Conservation (phyloP, 192 early-diverging fungal species). For the Backusella parvicylindrica region DNA sequence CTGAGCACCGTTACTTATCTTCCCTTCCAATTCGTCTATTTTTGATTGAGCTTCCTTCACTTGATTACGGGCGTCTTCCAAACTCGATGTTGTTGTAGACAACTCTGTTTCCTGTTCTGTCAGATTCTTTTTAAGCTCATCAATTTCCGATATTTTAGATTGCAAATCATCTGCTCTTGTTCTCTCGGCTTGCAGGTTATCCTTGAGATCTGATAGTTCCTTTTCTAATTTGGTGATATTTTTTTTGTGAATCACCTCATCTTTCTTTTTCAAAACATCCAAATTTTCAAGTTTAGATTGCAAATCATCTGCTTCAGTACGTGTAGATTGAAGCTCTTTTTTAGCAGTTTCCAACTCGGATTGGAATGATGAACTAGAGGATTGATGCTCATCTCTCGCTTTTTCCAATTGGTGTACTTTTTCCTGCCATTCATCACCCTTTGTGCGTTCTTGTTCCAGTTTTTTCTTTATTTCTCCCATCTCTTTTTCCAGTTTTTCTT, state of each 20-base stretch:
- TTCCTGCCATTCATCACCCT: neutral
- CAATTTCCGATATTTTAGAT: neutral
- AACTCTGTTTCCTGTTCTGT: neutral
- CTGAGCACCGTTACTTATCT: neutral
- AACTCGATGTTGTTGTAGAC: neutral
- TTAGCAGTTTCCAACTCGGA: neutral
- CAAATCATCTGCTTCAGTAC: neutral
- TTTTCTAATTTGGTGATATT: neutral
- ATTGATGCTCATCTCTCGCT: neutral
- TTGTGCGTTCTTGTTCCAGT: neutral
- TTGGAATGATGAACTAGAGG: neutral
- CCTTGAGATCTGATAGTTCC: neutral
- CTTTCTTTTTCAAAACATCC: neutral
- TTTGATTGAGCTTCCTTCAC: neutral
- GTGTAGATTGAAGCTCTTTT: neutral
- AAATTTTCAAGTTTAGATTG: slow-evolving; percentile 1
- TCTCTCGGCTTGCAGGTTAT: neutral
- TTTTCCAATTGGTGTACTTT: neutral
- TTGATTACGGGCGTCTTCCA: neutral
- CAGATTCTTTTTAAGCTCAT: neutral
- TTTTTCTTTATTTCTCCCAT: neutral
- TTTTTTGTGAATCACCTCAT: neutral
- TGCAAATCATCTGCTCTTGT: neutral
- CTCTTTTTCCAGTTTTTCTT: neutral
- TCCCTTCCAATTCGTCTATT: neutral